These are phyloP conservation scores for Cladosporium sp. DNA, from an alignment of 2,329 filamentous ascomycete species.

Conservation along the genomic window DNA sequence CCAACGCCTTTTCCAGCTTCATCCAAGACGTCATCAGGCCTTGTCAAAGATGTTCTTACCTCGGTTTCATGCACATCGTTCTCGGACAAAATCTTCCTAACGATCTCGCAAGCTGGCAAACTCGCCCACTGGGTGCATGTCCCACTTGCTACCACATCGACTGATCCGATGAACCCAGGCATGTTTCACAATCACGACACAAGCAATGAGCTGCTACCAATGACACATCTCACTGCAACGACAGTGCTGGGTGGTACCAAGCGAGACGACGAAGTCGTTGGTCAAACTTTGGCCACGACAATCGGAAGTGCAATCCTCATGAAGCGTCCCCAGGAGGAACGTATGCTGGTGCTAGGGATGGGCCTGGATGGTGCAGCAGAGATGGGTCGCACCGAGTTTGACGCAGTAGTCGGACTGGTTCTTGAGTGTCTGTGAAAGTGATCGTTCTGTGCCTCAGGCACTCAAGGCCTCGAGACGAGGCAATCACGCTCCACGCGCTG, in stretches of 20 bases:
- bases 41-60: slow-evolving; percentile 65
- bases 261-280: slow-evolving; percentile 68
- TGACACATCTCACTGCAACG: slow-evolving; percentile 76
- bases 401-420: slow-evolving; percentile 32
- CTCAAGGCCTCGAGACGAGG: no score
- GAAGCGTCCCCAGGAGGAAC: slow-evolving; percentile 60
- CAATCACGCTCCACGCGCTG: neutral
- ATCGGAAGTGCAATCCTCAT: slow-evolving; percentile 76
- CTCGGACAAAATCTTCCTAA: slow-evolving; percentile 85
- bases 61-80: slow-evolving; percentile 71
- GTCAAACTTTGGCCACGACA: slow-evolving; percentile 84
- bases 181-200: slow-evolving; percentile 45
- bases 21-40: slow-evolving; percentile 45
- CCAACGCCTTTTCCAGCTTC: slow-evolving; percentile 48
- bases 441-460: neutral
- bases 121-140: slow-evolving; percentile 94
- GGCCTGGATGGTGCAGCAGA: slow-evolving; percentile 44
- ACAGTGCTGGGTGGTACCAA: slow-evolving; percentile 82
- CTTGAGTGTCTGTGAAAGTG: slow-evolving; percentile 19
- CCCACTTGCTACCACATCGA: slow-evolving; percentile 66
- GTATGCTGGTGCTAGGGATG: slow-evolving; percentile 56
- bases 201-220: slow-evolving; percentile 63
- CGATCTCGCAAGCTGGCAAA: slow-evolving; percentile 77
- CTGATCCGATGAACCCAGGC: slow-evolving; percentile 57
- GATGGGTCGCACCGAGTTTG: slow-evolving; percentile 37